A percentile compares a stretch with the other conserved stretches of the same genome.
Evolutionary conservation across 345 rosid species (phyloP).

Genomic region (Gossypium mustelinum): DNA sequence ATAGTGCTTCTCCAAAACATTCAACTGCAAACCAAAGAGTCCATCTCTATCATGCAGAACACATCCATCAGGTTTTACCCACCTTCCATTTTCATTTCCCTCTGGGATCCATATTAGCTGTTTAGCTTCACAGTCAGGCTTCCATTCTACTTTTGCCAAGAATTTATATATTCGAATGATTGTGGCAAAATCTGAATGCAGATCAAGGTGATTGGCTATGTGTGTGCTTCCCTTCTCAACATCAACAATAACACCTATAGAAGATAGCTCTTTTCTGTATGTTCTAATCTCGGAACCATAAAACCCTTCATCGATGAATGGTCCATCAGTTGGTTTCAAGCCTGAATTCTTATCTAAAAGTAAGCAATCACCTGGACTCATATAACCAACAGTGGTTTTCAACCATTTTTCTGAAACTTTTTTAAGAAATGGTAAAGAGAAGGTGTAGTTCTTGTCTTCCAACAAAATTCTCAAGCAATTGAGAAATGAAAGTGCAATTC

Average conservation of each 20-base stretch:
- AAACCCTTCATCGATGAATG: slow-evolving; percentile 60
- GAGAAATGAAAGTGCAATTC: slow-evolving; percentile 39
- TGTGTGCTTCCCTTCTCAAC: slow-evolving; percentile 23
- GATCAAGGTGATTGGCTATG: slow-evolving; percentile 37
- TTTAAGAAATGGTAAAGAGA: slow-evolving; percentile 28
- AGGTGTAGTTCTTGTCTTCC: slow-evolving; percentile 17
- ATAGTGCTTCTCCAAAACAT: slow-evolving; percentile 51
- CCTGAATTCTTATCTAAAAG: slow-evolving; percentile 41
- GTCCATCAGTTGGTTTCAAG: slow-evolving; percentile 55
- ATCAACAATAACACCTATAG: slow-evolving; percentile 46
- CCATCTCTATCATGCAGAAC: slow-evolving; percentile 45
- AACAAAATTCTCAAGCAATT: slow-evolving; percentile 37
- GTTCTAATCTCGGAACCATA: slow-evolving; percentile 36
- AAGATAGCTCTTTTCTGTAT: slow-evolving; percentile 38
- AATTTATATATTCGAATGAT: slow-evolving; percentile 48
- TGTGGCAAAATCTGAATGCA: slow-evolving; percentile 34
- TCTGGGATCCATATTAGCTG: slow-evolving; percentile 51
- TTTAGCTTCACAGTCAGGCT: slow-evolving; percentile 20
- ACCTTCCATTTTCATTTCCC: slow-evolving; percentile 31
- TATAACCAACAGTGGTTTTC: slow-evolving; percentile 52
- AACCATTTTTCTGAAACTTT: slow-evolving; percentile 48
- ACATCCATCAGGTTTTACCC: slow-evolving; percentile 49
- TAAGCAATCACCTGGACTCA: slow-evolving; percentile 43
- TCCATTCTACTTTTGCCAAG: slow-evolving; percentile 34
- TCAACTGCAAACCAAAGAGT: slow-evolving; percentile 41